These are phyloP conservation scores for Uronychia binucleata DNA, from an alignment of 73 alveolate species.

Conservation along the genomic window DNA sequence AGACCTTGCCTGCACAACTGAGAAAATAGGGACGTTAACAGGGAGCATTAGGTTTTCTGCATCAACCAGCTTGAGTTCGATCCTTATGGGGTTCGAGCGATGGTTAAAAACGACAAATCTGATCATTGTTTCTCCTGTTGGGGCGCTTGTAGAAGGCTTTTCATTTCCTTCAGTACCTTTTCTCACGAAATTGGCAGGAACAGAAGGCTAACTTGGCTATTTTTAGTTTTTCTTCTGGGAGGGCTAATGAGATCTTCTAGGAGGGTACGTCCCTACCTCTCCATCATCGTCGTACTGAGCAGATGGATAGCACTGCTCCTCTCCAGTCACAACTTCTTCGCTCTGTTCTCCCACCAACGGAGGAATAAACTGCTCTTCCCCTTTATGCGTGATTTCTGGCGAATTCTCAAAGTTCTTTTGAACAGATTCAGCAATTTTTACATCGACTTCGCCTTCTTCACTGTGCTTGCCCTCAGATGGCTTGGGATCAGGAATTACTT, in stretches of 20 bases:
- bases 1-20: not conserved
- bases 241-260: too few species aligned
- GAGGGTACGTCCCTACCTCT: too few species aligned
- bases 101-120: not conserved
- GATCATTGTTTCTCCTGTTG: not conserved
- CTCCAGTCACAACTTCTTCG: too few species aligned
- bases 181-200: too few species aligned
- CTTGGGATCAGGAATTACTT: not conserved
- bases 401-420: not conserved
- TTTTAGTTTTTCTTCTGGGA: too few species aligned
- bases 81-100: not conserved
- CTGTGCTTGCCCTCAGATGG: not conserved
- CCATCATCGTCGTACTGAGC: too few species aligned
- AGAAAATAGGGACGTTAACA: not conserved
- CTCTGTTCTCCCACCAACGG: not conserved
- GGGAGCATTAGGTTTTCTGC: not conserved
- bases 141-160: too few species aligned
- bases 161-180: too few species aligned
- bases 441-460: not conserved
- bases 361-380: not conserved
- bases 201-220: too few species aligned
- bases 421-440: not conserved
- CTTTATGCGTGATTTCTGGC: not conserved
- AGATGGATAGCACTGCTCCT: too few species aligned
- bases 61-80: not conserved